These are phyloP conservation scores for Lepidium didymum DNA, from an alignment of 345 rosid species.

Conservation along the genomic window DNA sequence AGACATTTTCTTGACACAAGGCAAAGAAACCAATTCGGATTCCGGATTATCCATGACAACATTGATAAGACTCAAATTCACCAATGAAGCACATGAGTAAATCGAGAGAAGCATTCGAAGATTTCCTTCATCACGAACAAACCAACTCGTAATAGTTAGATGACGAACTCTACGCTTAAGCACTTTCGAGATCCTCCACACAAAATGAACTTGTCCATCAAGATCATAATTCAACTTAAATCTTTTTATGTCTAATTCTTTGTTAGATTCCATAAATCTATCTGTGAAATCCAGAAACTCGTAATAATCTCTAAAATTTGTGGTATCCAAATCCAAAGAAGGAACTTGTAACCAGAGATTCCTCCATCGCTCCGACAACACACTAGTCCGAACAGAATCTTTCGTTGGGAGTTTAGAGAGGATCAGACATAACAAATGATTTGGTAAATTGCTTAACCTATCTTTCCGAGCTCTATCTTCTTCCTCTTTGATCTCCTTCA, in stretches of 20 bases:
- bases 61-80: too few relatives aligned
- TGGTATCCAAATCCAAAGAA: not conserved
- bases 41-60: too few relatives aligned
- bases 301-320: not conserved
- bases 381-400: not conserved
- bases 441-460: not conserved
- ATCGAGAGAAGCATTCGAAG: too few relatives aligned
- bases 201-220: too few relatives aligned
- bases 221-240: not conserved
- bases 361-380: not conserved
- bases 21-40: too few relatives aligned
- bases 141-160: too few relatives aligned
- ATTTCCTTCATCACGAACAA: too few relatives aligned
- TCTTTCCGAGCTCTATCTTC: conserved; percentile 53
- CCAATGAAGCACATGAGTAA: too few relatives aligned
- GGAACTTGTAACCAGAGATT: not conserved
- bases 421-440: not conserved
- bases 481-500: conserved; percentile 52
- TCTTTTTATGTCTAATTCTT: not conserved
- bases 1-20: not conserved
- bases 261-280: not conserved
- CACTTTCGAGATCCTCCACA: too few relatives aligned
- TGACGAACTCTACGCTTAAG: too few relatives aligned
- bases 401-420: not conserved
- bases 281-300: not conserved